Evolutionary conservation across 192 early-diverging fungal species (phyloP), one percentile per base, ranked within the genome.

Genomic region (Coemansia sp.): DNA sequence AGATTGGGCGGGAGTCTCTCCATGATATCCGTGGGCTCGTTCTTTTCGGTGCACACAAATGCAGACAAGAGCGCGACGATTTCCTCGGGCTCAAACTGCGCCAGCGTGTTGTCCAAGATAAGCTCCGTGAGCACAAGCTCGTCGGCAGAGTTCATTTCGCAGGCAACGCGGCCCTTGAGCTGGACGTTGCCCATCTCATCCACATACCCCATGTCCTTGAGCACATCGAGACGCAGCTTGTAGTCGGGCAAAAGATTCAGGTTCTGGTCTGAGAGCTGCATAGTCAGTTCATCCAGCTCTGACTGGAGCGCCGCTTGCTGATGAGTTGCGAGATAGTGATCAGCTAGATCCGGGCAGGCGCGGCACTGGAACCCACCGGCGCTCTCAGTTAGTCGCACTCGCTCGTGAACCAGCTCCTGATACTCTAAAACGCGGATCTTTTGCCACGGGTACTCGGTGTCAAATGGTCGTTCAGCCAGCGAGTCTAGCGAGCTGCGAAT

Each of bases 81-180:
- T 73, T 99, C 97, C 16, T 90, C 93, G 0, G 94, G 94, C 62
- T 95, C 93, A 59, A 88, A 95, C 59, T 93, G 89, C 0, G 89
- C 91, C 36, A 98, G 84, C 60, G 93, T 88, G 75, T 99, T 99
- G 74, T 97, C 91, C 36, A 99, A 81, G 29, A 99, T 91, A 33
- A 99, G 83, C 72, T 99, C 96, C 0, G 97, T 98, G 21, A 99
- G 83, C 14, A 98, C 85, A 45, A 99, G 83, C 73, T 94, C 96
- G 72, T 99, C 96, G 2, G 93, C 94, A 16, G 95, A 92, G 80
- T 97, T 98, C 77, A 99, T 96, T 85, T 97, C 95, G 78, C 96
- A 98, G 0, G 95, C 97, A 0, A 99, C 94, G 3, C 93, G 88
- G 21, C 97, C 97, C 83, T 98, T 99, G 59, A 97, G 88, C 67